These are phyloP conservation scores for Polyporus tsugae DNA, from an alignment of 1,284 basidiomycete genomes.

Conservation along the genomic window DNA sequence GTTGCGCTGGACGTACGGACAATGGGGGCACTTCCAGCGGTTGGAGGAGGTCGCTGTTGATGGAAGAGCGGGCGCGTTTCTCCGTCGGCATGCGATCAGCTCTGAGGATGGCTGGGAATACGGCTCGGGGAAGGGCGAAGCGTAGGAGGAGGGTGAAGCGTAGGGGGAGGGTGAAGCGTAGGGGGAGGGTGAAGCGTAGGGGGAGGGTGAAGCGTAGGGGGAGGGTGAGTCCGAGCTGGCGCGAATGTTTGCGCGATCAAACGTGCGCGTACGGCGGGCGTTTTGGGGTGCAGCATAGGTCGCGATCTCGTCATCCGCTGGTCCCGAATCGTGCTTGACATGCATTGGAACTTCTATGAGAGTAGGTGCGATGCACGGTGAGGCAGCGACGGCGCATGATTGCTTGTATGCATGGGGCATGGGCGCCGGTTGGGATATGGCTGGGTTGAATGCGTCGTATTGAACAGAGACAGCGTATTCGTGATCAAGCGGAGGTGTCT, in stretches of 20 bases:
- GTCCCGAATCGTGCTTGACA: not conserved
- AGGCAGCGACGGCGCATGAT: not conserved
- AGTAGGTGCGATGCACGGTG: not conserved
- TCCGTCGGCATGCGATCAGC: not conserved
- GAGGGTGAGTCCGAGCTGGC: not conserved
- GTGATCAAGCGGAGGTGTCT: not conserved
- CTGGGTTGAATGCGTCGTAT: not conserved
- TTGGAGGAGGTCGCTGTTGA: not conserved
- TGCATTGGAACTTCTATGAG: not conserved
- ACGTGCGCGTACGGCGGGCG: not conserved
- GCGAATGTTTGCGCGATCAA: not conserved
- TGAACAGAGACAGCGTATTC: not conserved
- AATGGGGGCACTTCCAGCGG: constrained; percentile 23
- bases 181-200: not conserved
- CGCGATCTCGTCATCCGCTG: not conserved
- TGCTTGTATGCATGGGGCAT: not conserved
- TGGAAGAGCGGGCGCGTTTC: not conserved
- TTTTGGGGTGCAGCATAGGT: not conserved
- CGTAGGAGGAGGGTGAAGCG: not conserved
- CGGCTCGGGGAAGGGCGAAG: not conserved
- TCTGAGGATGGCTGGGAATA: not conserved
- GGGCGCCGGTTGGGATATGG: not conserved
- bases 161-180: no score
- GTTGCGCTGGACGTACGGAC: constrained; percentile 44
- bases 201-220: not conserved